A percentile compares a stretch with the other conserved stretches of the same genome.
Evolutionary conservation across 2,329 filamentous ascomycete species (phyloP).

Genomic region (Clarireedia hainanense): DNA sequence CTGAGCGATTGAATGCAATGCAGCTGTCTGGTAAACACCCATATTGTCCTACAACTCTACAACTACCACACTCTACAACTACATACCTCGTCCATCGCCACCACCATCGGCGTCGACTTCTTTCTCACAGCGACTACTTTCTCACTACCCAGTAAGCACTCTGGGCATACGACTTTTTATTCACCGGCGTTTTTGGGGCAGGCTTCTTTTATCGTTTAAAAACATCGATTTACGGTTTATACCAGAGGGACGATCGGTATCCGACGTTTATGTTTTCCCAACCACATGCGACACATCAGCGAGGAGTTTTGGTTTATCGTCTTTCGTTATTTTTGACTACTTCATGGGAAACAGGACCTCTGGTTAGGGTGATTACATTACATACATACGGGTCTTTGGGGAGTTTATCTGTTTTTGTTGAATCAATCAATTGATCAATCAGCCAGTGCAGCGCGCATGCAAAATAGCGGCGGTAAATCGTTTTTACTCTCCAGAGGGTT

Average conservation of each 20-base stretch:
- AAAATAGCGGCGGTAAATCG: too few relatives aligned
- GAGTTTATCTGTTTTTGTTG: not conserved
- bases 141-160: not conserved
- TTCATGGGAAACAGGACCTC: constrained; percentile 8
- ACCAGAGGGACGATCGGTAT: constrained; percentile 8
- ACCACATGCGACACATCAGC: constrained; percentile 10
- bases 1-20: not conserved
- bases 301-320: constrained; percentile 7
- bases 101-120: too few relatives aligned
- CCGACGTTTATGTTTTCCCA: constrained; percentile 5
- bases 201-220: not conserved
- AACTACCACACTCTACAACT: too few relatives aligned
- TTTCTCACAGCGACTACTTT: too few relatives aligned
- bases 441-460: not conserved
- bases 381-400: not conserved
- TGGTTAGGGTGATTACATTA: constrained; percentile 9
- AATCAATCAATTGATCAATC: too few relatives aligned
- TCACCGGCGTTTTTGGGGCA: not conserved
- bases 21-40: not conserved
- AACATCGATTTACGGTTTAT: constrained; percentile 4
- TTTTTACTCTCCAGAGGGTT: too few relatives aligned
- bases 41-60: too few relatives aligned
- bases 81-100: too few relatives aligned
- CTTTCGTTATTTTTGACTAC: constrained; percentile 3
- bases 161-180: not conserved